Base-by-base conservation (phyloP, 2,329 filamentous ascomycete genomes). In the Ophiocordyceps camponoti-floridani region DNA sequence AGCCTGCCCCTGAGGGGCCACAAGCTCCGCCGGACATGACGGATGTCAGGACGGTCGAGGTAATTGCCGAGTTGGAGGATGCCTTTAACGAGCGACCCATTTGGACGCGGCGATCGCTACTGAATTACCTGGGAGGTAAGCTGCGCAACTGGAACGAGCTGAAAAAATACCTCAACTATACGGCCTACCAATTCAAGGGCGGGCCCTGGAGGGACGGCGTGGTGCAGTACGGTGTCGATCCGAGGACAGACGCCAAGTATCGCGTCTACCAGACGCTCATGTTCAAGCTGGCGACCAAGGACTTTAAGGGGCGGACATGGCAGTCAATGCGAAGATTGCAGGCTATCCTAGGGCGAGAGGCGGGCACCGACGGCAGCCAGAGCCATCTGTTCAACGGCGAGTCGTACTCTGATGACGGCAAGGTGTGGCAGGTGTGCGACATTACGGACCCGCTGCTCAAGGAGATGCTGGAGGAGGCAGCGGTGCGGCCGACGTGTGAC, bases 361-460 rank as follows among this genome's bases (percentile, higher is more conserved):
- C 62, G 31, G 51, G 59, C 10, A 63, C 64, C 41, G 62, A 64
- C 23, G 58, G 64, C 31, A 61, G 60, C 18, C 58, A 65, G 28
- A 79, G 70, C 44, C 88, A 96, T 59, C 67, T 89, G 1, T 96
- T 95, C 60, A 85, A 93, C 48, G 89, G 89, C 42, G 69, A 77
- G 47, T 73, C 72, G 2, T 76, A 89, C 45, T 76, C 77, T 14
- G 73, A 75, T 1, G 87, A 94, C 54, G 87, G 87, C 37, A 91
- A 91, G 54, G 80, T 91, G 43, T 98, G 87, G 82, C 91, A 96
- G 66, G 74, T 93, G 26, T 94, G 87, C 63, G 91, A 98, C 59
- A 81, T 96, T 45, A 82, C 77, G 0, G 89, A 96, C 54, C 84
- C 86, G 0, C 56, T 88, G 1, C 67, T 96, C 1, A 65, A 67